A percentile compares a stretch with the other conserved stretches of the same genome.
These are phyloP conservation scores for Coemansia sp. DNA, from an alignment of 192 early-diverging fungal species.

Conservation along the genomic window DNA sequence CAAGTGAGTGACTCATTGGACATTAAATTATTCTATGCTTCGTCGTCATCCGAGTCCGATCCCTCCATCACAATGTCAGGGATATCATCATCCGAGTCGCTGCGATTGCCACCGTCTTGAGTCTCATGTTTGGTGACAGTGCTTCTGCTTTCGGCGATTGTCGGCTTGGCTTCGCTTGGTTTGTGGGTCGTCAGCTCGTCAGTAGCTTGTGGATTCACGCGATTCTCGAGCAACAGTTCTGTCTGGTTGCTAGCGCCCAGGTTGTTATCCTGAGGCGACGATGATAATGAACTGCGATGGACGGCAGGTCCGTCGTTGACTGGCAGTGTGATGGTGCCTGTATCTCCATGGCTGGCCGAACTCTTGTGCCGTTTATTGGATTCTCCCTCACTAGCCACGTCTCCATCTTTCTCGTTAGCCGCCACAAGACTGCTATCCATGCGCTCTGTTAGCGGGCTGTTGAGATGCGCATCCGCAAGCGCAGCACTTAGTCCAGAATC, in stretches of 20 bases:
- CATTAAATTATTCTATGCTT: not conserved
- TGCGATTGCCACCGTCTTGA: constrained; percentile 6
- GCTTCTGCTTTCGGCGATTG: not conserved
- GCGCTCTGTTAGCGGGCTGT: constrained; percentile 1
- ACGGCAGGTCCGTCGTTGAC: constrained; percentile 5
- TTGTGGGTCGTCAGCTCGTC: not conserved
- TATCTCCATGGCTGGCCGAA: not conserved
- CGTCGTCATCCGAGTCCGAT: constrained; percentile 50
- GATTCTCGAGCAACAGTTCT: not conserved
- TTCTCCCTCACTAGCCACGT: not conserved
- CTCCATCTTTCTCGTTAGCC: not conserved
- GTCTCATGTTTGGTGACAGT: not conserved
- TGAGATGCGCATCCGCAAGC: constrained; percentile 12
- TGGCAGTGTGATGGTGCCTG: too few species aligned
- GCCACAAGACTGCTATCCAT: not conserved
- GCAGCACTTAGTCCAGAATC: constrained; percentile 19
- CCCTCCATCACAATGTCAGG: constrained; percentile 55
- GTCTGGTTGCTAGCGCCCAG: not conserved
- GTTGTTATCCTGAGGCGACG: not conserved
- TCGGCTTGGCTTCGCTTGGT: not conserved
- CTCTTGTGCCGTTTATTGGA: constrained; percentile 28
- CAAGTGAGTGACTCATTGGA: too few species aligned
- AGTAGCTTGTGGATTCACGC: not conserved
- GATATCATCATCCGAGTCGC: constrained; percentile 37
- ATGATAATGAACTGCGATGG: not conserved